Conservation (phyloP, 306 rosid genomes). For the Castanea mollissima region DNA sequence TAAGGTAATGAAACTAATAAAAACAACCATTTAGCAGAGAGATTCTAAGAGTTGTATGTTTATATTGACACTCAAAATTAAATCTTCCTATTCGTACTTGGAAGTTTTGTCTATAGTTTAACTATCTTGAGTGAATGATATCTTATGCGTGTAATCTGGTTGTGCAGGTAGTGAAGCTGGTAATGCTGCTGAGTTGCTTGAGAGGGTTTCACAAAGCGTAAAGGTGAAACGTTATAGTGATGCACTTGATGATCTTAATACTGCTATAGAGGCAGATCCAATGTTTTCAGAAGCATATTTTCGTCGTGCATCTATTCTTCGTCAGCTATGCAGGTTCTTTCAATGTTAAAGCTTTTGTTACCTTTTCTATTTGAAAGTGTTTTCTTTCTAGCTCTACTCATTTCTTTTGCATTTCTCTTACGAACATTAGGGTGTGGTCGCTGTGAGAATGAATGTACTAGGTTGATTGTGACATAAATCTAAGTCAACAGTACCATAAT, state of each 20-base stretch:
- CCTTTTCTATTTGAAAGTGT: conserved; percentile 14
- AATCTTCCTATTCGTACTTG: background rate
- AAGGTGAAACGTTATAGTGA: conserved; percentile 79
- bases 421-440: background rate
- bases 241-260: conserved; percentile 91
- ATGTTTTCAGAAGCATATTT: conserved; percentile 82
- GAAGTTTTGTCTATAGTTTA: conserved; percentile 14
- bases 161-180: conserved; percentile 63
- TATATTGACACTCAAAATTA: background rate
- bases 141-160: conserved; percentile 22
- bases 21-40: too few species aligned
- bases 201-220: conserved; percentile 72
- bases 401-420: background rate
- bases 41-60: background rate
- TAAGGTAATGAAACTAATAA: too few species aligned
- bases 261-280: conserved; percentile 96
- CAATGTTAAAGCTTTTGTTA: background rate
- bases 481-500: background rate
- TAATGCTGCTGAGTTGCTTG: conserved; percentile 76
- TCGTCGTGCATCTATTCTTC: conserved; percentile 84
- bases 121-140: conserved; percentile 1
- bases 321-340: conserved; percentile 82
- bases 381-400: background rate
- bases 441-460: background rate
- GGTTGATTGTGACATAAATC: background rate